A percentile compares a stretch with the other conserved stretches of the same genome.
Conservation (phyloP, 2,329 filamentous ascomycete species). For the Fusarium siculi region DNA sequence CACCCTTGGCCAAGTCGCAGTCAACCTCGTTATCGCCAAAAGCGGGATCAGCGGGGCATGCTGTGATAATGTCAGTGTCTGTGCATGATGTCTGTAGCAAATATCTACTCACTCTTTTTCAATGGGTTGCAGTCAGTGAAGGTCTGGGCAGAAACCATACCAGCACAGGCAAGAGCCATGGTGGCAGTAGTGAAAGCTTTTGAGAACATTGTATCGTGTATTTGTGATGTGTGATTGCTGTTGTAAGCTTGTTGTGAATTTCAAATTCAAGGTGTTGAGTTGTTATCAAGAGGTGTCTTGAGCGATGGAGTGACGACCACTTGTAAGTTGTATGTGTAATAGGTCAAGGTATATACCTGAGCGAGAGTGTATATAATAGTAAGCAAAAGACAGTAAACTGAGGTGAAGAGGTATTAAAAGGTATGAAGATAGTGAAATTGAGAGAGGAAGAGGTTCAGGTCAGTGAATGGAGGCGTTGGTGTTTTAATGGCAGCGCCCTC, state of each 20-base stretch:
- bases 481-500: conserved; percentile 35
- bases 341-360: conserved; percentile 17
- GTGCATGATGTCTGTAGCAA: neutral
- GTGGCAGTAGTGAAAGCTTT: conserved; percentile 58
- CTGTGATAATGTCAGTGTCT: conserved; percentile 46
- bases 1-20: conserved; percentile 82
- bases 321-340: conserved; percentile 17
- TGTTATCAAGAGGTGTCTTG: conserved; percentile 27
- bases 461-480: conserved; percentile 24
- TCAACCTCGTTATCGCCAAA: conserved; percentile 67
- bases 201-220: conserved; percentile 52
- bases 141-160: conserved; percentile 65
- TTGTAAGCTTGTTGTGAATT: conserved; percentile 14
- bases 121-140: conserved; percentile 66
- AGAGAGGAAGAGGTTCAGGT: conserved; percentile 10
- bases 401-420: conserved; percentile 33
- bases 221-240: conserved; percentile 10
- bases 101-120: conserved; percentile 55
- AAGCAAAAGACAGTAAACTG: conserved; percentile 6
- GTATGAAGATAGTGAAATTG: conserved; percentile 3
- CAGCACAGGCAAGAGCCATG: conserved; percentile 61
- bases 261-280: conserved; percentile 5
- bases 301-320: conserved; percentile 29
- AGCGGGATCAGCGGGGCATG: conserved; percentile 80
- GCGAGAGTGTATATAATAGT: conserved; percentile 18